Conservation (phyloP, 1,139 yeast species). For the Williopsis jadinii region DNA sequence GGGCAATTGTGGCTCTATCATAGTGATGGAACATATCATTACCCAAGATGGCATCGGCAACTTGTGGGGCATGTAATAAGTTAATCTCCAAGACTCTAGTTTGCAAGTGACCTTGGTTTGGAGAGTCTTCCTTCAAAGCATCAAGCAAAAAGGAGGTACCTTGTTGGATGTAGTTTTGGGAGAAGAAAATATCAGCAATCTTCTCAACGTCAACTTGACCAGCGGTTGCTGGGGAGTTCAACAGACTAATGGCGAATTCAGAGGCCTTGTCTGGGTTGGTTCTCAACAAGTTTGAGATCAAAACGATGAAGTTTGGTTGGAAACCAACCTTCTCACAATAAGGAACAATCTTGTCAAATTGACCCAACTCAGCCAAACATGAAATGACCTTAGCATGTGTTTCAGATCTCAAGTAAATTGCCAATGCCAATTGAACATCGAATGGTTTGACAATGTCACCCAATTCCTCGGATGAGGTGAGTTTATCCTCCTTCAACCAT, state of each 20-base stretch:
- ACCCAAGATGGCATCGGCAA: slow-evolving; percentile 97
- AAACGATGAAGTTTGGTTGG: slow-evolving; percentile 83
- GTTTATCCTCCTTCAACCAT: slow-evolving; percentile 93
- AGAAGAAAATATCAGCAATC: slow-evolving; percentile 88
- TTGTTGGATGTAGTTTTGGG: slow-evolving; percentile 93
- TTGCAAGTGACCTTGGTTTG: slow-evolving; percentile 94
- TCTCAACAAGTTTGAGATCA: slow-evolving; percentile 86
- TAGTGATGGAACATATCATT: slow-evolving; percentile 94
- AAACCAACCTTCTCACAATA: slow-evolving; percentile 87
- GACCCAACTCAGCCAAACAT: slow-evolving; percentile 90
- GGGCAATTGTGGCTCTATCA: slow-evolving; percentile 89
- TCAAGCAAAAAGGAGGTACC: slow-evolving; percentile 98
- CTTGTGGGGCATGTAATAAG: slow-evolving; percentile 95
- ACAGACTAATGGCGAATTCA: slow-evolving; percentile 87
- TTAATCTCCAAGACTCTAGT: slow-evolving; percentile 92
- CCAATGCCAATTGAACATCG: slow-evolving; percentile 81
- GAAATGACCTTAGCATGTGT: slow-evolving; percentile 87
- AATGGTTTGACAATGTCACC: slow-evolving; percentile 93
- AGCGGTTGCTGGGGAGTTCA: slow-evolving; percentile 52
- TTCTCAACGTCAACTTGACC: slow-evolving; percentile 75
- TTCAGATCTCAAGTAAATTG: slow-evolving; percentile 83
- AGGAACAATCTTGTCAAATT: slow-evolving; percentile 92
- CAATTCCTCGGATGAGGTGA: slow-evolving; percentile 89
- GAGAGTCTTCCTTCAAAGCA: slow-evolving; percentile 89
- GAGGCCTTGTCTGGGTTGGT: slow-evolving; percentile 97